Evolutionary conservation across 140 eudicot species (phyloP).

Genomic region (Erigeron philadelphicus): DNA sequence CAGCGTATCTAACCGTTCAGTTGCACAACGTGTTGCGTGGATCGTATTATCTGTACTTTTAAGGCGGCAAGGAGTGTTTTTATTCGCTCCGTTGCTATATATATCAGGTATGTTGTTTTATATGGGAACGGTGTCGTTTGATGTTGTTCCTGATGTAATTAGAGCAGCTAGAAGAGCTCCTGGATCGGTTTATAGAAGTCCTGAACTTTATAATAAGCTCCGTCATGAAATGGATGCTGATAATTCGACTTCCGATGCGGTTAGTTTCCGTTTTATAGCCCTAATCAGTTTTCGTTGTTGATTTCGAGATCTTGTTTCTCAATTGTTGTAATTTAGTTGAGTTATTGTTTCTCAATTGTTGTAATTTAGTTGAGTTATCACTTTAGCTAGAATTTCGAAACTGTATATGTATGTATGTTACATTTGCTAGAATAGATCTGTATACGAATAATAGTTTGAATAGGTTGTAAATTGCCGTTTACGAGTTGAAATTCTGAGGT

Average conservation of each 20-base stretch:
- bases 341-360: conserved; percentile 1
- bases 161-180: conserved; percentile 48
- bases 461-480: background rate
- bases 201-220: conserved; percentile 66
- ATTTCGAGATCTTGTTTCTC: conserved; percentile 1
- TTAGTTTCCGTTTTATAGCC: conserved; percentile 31
- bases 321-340: background rate
- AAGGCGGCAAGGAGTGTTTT: conserved; percentile 70
- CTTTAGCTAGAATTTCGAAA: background rate
- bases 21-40: conserved; percentile 61
- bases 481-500: conserved; percentile 11
- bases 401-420: background rate
- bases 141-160: conserved; percentile 58
- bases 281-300: conserved; percentile 21
- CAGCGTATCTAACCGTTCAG: conserved; percentile 30
- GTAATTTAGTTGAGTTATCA: no score
- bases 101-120: conserved; percentile 68
- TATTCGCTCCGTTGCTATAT: conserved; percentile 76
- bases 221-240: conserved; percentile 71
- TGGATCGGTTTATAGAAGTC: conserved; percentile 77
- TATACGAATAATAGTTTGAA: background rate
- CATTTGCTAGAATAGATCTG: conserved; percentile 21
- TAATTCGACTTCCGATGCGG: conserved; percentile 63
- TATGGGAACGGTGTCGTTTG: conserved; percentile 78
- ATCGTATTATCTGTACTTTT: conserved; percentile 48